A percentile compares a stretch with the other conserved stretches of the same genome.
phyloP scores from a whole-genome alignment of 2,329 filamentous ascomycete genomes.

The Epichloe baconii region DNA sequence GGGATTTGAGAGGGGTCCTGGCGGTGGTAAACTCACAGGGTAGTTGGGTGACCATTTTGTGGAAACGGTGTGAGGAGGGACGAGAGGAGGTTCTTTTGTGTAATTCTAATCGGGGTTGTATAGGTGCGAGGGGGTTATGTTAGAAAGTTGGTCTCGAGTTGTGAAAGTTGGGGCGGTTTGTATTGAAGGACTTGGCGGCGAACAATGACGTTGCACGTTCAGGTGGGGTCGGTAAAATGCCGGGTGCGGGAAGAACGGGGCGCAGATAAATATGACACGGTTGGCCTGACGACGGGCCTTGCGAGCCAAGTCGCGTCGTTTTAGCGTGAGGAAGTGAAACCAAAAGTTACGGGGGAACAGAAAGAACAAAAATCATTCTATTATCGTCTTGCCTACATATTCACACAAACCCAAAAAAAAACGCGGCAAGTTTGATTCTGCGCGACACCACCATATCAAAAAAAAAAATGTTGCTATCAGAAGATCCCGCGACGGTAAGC shows the following conservation, averaged over 20 bases:
- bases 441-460: slow-evolving; percentile 8
- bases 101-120: neutral
- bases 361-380: neutral
- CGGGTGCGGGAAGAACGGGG: neutral
- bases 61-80: slow-evolving; percentile 1
- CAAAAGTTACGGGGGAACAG: too few species aligned
- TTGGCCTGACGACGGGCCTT: slow-evolving; percentile 4
- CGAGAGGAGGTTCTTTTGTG: neutral
- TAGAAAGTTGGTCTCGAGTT: neutral
- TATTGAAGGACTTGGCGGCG: neutral
- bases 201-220: slow-evolving; percentile 1
- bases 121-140: neutral
- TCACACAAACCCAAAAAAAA: neutral
- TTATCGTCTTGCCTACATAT: too few species aligned
- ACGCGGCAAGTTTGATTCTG: neutral
- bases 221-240: neutral
- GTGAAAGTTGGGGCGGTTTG: neutral
- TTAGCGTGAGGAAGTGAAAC: too few species aligned
- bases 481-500: slow-evolving; percentile 73
- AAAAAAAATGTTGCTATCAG: slow-evolving; percentile 75
- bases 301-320: neutral
- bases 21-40: slow-evolving; percentile 27
- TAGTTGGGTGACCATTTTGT: slow-evolving; percentile 33
- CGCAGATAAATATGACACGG: neutral
- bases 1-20: neutral